Percentiles rank a stretch among this genome's conserved stretches.
These are phyloP conservation scores for Galerina sulciceps DNA, from an alignment of 768 basidiomycete species.

Conservation along the genomic window DNA sequence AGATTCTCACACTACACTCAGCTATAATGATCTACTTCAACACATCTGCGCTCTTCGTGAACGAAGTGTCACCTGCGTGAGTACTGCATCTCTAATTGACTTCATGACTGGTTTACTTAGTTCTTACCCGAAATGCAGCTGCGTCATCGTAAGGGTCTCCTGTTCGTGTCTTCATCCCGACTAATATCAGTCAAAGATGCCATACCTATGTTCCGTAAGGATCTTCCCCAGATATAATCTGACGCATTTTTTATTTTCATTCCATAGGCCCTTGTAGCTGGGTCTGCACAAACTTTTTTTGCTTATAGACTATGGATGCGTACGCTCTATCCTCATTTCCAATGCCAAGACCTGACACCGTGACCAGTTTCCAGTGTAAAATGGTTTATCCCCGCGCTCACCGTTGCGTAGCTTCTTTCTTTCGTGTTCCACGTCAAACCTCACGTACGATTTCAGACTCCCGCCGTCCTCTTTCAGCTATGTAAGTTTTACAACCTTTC, in stretches of 20 bases:
- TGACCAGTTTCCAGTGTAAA: neutral
- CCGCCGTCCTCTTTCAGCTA: slow-evolving; percentile 1
- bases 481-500: neutral
- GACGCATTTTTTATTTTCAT: neutral
- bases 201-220: slow-evolving; percentile 1
- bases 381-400: slow-evolving; percentile 5
- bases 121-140: neutral
- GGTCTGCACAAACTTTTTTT: slow-evolving; percentile 8
- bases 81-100: neutral
- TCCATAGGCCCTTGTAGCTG: slow-evolving; percentile 5
- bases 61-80: neutral
- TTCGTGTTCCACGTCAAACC: no score
- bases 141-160: neutral
- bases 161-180: neutral
- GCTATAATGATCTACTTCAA: slow-evolving; percentile 4
- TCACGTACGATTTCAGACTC: neutral
- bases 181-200: slow-evolving; percentile 1
- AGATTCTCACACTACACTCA: neutral
- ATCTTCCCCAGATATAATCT: neutral
- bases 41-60: neutral
- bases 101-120: neutral
- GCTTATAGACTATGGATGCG: slow-evolving; percentile 8
- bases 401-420: neutral
- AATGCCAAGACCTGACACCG: neutral
- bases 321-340: neutral